phyloP scores from a whole-genome alignment of 192 early-diverging fungal species.

The Coemansia pectinata region DNA sequence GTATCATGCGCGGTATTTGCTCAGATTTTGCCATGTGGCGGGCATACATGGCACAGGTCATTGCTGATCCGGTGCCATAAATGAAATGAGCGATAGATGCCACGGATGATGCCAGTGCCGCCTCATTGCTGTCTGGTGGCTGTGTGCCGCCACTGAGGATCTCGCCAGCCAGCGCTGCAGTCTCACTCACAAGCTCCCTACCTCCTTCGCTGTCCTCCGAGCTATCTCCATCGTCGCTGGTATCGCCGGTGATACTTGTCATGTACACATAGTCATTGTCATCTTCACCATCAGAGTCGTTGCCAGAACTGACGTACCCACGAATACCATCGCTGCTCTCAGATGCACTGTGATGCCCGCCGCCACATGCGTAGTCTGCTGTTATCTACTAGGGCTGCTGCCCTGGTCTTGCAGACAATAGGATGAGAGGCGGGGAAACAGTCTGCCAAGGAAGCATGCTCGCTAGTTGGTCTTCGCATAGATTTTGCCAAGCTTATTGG shows the following conservation, averaged over 20 bases:
- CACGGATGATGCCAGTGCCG: conserved; percentile 27
- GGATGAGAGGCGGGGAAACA: no score
- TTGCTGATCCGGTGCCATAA: conserved; percentile 13
- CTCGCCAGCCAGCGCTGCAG: conserved; percentile 35
- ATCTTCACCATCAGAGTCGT: conserved; percentile 6
- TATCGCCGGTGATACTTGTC: conserved; percentile 12
- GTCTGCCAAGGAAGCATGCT: no score
- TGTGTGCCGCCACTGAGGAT: conserved; percentile 12
- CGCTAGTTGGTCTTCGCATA: no score
- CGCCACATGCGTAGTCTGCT: neutral
- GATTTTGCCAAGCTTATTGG: no score
- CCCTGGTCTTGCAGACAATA: no score
- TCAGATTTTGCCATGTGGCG: conserved; percentile 9
- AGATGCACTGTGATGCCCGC: neutral
- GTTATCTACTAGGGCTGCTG: neutral
- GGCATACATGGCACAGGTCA: conserved; percentile 42
- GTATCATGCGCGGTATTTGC: conserved; percentile 13
- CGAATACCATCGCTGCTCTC: neutral
- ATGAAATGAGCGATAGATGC: conserved; percentile 42
- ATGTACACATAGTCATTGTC: conserved; percentile 38
- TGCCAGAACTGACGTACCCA: neutral
- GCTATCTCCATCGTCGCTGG: conserved; percentile 11
- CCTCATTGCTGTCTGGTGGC: conserved; percentile 21
- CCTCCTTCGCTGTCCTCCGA: conserved; percentile 17
- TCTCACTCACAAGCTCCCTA: conserved; percentile 9